These are phyloP conservation scores for Betula pendula DNA, from an alignment of 306 rosid genomes.

Conservation along the genomic window DNA sequence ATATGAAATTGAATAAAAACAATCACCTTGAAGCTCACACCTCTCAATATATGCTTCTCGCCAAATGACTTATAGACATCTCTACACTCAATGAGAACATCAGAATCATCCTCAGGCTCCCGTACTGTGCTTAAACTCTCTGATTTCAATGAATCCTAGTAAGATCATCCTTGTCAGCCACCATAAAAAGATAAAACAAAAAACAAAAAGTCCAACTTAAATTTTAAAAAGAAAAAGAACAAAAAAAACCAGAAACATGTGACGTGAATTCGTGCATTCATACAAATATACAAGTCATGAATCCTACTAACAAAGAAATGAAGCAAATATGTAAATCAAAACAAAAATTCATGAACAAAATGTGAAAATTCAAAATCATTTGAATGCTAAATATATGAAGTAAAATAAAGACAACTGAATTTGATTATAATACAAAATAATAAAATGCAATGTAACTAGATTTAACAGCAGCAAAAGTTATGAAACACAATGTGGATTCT, in stretches of 20 bases:
- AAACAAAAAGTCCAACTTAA: neutral
- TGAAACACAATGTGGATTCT: neutral
- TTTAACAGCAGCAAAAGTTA: neutral
- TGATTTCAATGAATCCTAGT: constrained; percentile 68
- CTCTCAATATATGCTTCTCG: constrained; percentile 90
- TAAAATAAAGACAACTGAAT: neutral
- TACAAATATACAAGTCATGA: neutral
- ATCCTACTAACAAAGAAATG: neutral
- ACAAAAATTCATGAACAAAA: neutral
- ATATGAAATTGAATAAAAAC: neutral
- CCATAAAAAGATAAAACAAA: neutral
- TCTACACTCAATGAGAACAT: constrained; percentile 92
- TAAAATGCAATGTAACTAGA: neutral
- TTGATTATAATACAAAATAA: neutral
- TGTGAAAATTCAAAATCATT: neutral
- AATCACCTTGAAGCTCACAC: constrained; percentile 97
- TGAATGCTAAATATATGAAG: neutral
- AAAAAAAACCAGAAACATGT: constrained; percentile 1
- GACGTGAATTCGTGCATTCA: neutral
- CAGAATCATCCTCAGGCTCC: constrained; percentile 63
- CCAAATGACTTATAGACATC: constrained; percentile 89
- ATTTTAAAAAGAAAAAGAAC: neutral
- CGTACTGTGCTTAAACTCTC: constrained; percentile 46
- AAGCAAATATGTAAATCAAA: neutral
- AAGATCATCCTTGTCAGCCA: constrained; percentile 36